Evolutionary conservation across 345 rosid genomes (phyloP), one percentile per base, ranked within the genome.

Genomic region (Pugionium dolabratum): DNA sequence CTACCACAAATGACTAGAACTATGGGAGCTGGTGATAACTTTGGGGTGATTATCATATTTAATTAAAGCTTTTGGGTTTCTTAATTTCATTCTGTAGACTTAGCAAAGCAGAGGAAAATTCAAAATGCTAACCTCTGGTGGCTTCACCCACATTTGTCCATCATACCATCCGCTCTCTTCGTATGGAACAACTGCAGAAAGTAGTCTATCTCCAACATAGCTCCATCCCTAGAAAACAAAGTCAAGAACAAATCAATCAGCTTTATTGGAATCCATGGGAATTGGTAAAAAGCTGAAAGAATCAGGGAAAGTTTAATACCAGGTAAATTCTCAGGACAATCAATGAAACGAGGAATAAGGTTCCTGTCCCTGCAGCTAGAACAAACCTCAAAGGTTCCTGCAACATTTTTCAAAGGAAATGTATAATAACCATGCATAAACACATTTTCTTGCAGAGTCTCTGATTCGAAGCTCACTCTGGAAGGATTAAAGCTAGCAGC

Each of bases 161-260:
- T 93, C 96, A 77, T 93, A 93, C 97, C 98, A 93, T 70, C 98
- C 98, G 44, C 85, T 93, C 82, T 93, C 98, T 81, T 93, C 98
- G 42, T 93, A 90, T 9, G 97, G 97, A 36, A 93, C 76, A 66
- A 93, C 96, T 2, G 98, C 98, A 18, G 98, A 85, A 56, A 93
- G 86, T 67, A 93, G 89, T 70, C 98, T 83, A 59, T 90, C 97
- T 29, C 98, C 98, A 44, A 90, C 94, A 48, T 90, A 93, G 73
- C 94, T 93, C 98, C 98, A 93, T 69, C 98, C 98, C 96, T 93
- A 1, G 25, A 26, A 18, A 45, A 80, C 31, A 25, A 8, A 35
- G 2, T 49, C 25, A 43, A 42, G 1, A 46, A 51, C 39, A 59
- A 42, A 59, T 36, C 39, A 49, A 10, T 35, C 40, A 4, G 52